Evolutionary conservation across 208 protist genomes (phyloP).

Genomic region (Trypanosoma mega): DNA sequence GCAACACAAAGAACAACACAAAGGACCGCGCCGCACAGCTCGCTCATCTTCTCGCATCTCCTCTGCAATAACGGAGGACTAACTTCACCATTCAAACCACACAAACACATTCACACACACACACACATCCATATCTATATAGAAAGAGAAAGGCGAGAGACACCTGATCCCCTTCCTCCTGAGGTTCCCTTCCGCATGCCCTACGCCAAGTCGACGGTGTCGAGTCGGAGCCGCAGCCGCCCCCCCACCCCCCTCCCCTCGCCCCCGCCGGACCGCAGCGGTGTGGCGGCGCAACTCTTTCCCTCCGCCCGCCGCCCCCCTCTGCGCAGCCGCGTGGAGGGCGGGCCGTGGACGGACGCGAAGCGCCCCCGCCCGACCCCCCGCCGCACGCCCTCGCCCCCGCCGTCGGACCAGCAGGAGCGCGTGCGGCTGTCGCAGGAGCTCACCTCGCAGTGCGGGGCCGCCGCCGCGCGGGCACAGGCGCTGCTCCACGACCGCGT

Average conservation of each 20-base stretch:
- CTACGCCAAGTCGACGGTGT: conserved; percentile 37
- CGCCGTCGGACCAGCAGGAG: conserved; percentile 9
- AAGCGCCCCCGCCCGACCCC: not conserved
- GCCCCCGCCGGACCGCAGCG: not conserved
- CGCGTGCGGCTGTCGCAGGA: conserved; percentile 29
- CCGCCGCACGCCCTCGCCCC: not conserved
- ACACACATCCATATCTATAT: too few species aligned
- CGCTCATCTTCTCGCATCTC: too few species aligned
- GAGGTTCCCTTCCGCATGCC: conserved; percentile 41
- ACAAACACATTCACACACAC: too few species aligned
- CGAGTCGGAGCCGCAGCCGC: conserved; percentile 39
- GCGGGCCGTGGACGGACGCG: conserved; percentile 21
- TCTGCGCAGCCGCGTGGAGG: conserved; percentile 27
- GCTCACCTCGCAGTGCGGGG: conserved; percentile 44
- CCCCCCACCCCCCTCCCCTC: too few species aligned
- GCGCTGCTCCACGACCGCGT: conserved; percentile 42
- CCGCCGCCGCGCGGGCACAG: conserved; percentile 46
- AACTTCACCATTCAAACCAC: too few species aligned
- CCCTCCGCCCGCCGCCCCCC: conserved; percentile 15
- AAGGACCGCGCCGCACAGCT: too few species aligned
- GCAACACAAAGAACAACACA: too few species aligned
- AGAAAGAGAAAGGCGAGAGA: too few species aligned
- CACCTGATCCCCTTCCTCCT: too few species aligned
- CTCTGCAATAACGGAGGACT: too few species aligned
- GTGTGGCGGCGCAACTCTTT: not conserved